Evolutionary conservation across 495 filamentous ascomycete species (phyloP).

Genomic region (Tirmania nivea): DNA sequence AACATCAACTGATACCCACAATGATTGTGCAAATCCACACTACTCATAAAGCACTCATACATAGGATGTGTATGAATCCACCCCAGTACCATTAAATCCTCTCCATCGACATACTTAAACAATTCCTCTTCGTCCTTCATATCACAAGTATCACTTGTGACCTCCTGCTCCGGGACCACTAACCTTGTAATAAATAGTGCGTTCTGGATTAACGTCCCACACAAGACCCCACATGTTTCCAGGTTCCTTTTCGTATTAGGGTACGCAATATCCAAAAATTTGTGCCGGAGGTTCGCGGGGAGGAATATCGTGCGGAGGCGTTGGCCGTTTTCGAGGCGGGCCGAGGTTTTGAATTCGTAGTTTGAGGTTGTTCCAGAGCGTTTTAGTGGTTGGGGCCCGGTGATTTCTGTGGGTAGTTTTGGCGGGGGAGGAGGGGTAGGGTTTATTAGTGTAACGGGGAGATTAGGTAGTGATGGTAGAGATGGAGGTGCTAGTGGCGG

Average conservation of each 20-base stretch:
- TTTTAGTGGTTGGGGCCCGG: constrained; percentile 4
- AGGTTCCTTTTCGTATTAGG: constrained; percentile 32
- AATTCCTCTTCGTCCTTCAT: constrained; percentile 64
- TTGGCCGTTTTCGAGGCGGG: constrained; percentile 69
- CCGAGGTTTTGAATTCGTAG: constrained; percentile 64
- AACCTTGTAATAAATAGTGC: constrained; percentile 75
- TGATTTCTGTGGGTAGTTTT: constrained; percentile 22
- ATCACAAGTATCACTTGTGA: constrained; percentile 82
- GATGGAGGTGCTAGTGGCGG: constrained; percentile 2
- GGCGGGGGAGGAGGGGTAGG: constrained; percentile 19
- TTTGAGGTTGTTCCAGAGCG: constrained; percentile 3
- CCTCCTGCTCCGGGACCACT: constrained; percentile 74
- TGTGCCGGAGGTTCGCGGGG: constrained; percentile 44
- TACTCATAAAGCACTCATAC: constrained; percentile 96
- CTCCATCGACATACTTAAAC: constrained; percentile 66
- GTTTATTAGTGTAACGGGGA: constrained; percentile 18
- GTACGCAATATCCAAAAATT: constrained; percentile 48
- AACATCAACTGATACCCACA: constrained; percentile 84
- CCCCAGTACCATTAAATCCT: constrained; percentile 73
- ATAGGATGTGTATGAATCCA: constrained; percentile 98
- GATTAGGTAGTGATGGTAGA: constrained; percentile 6
- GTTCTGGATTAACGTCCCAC: constrained; percentile 75
- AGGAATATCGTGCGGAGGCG: constrained; percentile 76
- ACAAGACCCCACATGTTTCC: constrained; percentile 87
- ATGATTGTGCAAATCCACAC: constrained; percentile 80